Evolutionary conservation across 208 protist species (phyloP).

Genomic region (Leishmania tarentolae): DNA sequence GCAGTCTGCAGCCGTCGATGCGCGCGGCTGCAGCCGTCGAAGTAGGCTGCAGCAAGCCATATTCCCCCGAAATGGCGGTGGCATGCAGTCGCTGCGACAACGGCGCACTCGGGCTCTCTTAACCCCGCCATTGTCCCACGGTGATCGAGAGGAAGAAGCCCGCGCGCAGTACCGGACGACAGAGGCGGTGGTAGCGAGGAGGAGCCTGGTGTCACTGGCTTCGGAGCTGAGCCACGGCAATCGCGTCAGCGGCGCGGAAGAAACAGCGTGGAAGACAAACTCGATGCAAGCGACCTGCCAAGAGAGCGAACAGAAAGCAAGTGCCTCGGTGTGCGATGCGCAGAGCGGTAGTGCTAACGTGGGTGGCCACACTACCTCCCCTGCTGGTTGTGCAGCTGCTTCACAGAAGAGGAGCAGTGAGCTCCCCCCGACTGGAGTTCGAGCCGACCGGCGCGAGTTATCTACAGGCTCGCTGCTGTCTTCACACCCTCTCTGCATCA

Average conservation of each 20-base stretch:
- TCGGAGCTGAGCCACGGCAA: background rate
- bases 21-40: background rate
- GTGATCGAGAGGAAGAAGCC: background rate
- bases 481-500: constrained; percentile 27
- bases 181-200: background rate
- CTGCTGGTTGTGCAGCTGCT: background rate
- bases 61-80: background rate
- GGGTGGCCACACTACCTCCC: background rate
- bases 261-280: background rate
- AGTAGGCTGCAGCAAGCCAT: background rate
- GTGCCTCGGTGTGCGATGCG: background rate
- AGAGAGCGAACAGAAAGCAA: background rate
- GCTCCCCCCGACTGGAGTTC: background rate
- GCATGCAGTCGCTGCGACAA: background rate
- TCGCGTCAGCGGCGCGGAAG: too few relatives aligned
- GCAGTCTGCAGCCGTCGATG: background rate
- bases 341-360: background rate
- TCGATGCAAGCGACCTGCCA: background rate
- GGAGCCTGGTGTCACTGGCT: background rate
- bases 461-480: constrained; percentile 21
- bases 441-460: background rate
- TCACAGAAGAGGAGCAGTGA: background rate
- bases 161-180: constrained; percentile 6
- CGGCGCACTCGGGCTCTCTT: background rate
- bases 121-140: background rate